Evolutionary conservation across 371 early-diverging fungal genomes (phyloP).

Genomic region (Mucor saturninus): DNA sequence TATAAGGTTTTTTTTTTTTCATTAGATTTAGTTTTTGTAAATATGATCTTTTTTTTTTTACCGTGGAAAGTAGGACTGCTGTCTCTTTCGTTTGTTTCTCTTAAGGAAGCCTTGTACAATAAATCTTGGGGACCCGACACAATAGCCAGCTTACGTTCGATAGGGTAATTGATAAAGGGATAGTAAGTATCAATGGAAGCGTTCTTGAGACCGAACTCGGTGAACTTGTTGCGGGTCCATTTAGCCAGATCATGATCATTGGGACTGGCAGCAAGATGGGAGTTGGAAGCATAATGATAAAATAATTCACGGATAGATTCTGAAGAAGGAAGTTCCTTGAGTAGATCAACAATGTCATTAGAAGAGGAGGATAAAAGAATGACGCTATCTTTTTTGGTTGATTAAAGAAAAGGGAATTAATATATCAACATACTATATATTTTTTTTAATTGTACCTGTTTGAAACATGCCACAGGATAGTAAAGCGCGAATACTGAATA

Average conservation of each 20-base stretch:
- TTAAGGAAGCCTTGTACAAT: conserved; percentile 56
- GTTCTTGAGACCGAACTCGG: conserved; percentile 55
- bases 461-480: conserved; percentile 16
- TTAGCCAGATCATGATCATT: conserved; percentile 50
- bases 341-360: conserved; percentile 23
- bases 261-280: conserved; percentile 57
- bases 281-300: conserved; percentile 53
- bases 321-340: conserved; percentile 37
- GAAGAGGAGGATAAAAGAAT: background rate
- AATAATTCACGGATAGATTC: conserved; percentile 33
- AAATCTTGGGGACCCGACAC: conserved; percentile 51
- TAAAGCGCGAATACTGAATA: conserved; percentile 15
- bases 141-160: conserved; percentile 56
- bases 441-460: conserved; percentile 6
- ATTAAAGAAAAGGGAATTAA: background rate
- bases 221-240: conserved; percentile 62
- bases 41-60: background rate
- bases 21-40: background rate
- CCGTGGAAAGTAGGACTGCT: conserved; percentile 70
- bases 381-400: background rate
- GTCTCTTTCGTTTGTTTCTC: conserved; percentile 53
- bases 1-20: background rate
- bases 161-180: conserved; percentile 65
- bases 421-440: no score
- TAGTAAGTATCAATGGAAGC: conserved; percentile 62